Evolutionary conservation across 768 basidiomycete genomes (phyloP).

Genomic region (Plicaturopsis crispa): DNA sequence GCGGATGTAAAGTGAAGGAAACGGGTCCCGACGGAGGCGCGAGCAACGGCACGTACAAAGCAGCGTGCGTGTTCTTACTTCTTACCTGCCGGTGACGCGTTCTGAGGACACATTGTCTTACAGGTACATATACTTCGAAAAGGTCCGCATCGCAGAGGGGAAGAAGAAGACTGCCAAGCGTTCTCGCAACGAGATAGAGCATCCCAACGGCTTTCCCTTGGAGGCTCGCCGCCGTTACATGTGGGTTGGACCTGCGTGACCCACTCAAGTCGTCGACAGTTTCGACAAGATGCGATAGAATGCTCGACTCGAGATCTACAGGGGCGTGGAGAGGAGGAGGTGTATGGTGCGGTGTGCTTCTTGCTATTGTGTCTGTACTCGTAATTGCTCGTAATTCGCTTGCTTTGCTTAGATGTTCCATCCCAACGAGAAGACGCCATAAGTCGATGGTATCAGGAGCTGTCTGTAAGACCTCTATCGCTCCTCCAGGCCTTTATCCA

Average conservation of each 20-base stretch:
- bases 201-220: constrained; percentile 20
- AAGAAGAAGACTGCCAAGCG: constrained; percentile 39
- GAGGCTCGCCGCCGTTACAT: constrained; percentile 18
- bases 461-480: constrained; percentile 12
- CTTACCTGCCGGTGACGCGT: not conserved
- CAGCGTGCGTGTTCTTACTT: constrained; percentile 25
- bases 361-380: not conserved
- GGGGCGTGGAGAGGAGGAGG: no score
- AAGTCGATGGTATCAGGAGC: not conserved
- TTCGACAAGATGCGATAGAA: no score
- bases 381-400: not conserved
- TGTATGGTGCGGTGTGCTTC: no score
- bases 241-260: constrained; percentile 6
- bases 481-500: constrained; percentile 80
- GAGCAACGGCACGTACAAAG: constrained; percentile 35
- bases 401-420: not conserved
- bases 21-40: constrained; percentile 33
- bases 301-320: no score
- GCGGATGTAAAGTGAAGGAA: constrained; percentile 42
- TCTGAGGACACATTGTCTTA: not conserved
- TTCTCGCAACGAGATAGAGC: constrained; percentile 22
- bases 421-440: no score
- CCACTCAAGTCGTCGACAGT: not conserved
- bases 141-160: constrained; percentile 34
- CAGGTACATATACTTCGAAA: constrained; percentile 43